Percentiles rank a stretch among this genome's conserved stretches.
Evolutionary conservation across 163 green algal genomes (phyloP).

Genomic region (Chlorella variabilis): DNA sequence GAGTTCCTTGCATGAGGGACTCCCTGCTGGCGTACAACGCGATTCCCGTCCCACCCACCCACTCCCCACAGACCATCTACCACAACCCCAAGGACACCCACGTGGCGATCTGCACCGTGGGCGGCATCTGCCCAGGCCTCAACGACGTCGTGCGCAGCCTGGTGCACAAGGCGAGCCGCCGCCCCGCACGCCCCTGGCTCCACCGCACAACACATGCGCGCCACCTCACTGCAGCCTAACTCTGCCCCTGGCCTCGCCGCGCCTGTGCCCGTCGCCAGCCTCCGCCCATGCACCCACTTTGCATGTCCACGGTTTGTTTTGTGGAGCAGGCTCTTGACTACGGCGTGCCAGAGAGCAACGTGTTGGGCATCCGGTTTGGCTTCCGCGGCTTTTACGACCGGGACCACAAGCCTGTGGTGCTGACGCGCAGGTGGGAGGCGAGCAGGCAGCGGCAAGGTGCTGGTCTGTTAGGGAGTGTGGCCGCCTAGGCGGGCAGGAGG

Average conservation of each 20-base stretch:
- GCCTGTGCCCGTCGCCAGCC: no score
- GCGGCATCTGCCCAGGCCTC: constrained; percentile 93
- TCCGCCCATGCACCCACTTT: no score
- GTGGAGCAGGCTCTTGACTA: constrained; percentile 87
- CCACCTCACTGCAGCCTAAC: no score
- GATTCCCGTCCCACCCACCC: no score
- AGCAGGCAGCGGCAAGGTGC: background rate
- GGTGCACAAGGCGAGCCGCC: constrained; percentile 65
- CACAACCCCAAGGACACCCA: constrained; percentile 73
- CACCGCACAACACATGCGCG: no score
- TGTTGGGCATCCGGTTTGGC: constrained; percentile 89
- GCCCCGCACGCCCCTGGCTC: background rate
- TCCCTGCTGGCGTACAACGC: no score
- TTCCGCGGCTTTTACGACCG: constrained; percentile 85
- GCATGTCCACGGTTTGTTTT: background rate
- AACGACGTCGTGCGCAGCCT: constrained; percentile 94
- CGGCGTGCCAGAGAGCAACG: constrained; percentile 88
- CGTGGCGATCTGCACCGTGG: constrained; percentile 89
- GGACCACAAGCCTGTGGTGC: constrained; percentile 73
- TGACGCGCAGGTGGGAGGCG: constrained; percentile 65
- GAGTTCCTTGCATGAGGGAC: no score
- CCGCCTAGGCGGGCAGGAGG: no score
- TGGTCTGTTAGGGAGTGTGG: background rate
- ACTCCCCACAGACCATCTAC: constrained; percentile 75
- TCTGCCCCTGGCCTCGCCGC: no score